Conservation (phyloP, 805 yeast genomes). For the Sugiyamaella valdiviana region DNA sequence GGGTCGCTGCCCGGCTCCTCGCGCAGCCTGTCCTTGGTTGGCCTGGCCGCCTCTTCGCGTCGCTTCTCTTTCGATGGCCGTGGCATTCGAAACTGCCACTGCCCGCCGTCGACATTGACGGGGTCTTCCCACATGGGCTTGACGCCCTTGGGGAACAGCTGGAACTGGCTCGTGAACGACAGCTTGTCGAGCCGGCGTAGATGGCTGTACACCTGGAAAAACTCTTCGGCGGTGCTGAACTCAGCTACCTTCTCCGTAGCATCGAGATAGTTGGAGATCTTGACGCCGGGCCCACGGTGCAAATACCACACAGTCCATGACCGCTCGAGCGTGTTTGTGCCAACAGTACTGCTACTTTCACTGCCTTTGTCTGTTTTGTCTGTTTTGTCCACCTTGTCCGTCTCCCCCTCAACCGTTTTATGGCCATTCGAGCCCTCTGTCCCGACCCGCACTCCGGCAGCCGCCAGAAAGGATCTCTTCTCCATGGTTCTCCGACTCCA, state of each 20-base stretch:
- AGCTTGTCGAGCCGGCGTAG: slow-evolving; percentile 22
- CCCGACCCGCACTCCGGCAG: slow-evolving; percentile 16
- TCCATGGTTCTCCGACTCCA: slow-evolving; percentile 20
- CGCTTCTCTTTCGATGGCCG: slow-evolving; percentile 26
- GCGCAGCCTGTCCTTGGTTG: slow-evolving; percentile 16
- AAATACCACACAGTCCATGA: slow-evolving; percentile 30
- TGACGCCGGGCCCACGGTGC: slow-evolving; percentile 26
- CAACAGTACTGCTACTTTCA: slow-evolving; percentile 15
- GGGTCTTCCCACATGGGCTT: slow-evolving; percentile 69
- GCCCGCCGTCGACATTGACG: slow-evolving; percentile 51
- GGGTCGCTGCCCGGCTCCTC: slow-evolving; percentile 6
- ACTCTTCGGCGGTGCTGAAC: slow-evolving; percentile 86
- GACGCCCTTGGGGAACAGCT: slow-evolving; percentile 52
- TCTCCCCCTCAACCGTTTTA: not conserved
- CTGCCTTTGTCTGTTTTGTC: slow-evolving; percentile 5
- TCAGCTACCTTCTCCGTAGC: slow-evolving; percentile 69
- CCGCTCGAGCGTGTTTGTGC: slow-evolving; percentile 17
- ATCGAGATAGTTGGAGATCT: slow-evolving; percentile 22
- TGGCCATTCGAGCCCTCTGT: too few relatives aligned
- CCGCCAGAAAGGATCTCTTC: slow-evolving; percentile 19
- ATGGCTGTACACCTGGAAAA: slow-evolving; percentile 93
- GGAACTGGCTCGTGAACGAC: slow-evolving; percentile 40
- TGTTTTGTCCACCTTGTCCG: not conserved
- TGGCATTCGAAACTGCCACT: slow-evolving; percentile 53
- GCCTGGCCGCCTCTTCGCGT: slow-evolving; percentile 20